Percentiles rank a stretch among this genome's conserved stretches.
Evolutionary conservation across 495 filamentous ascomycete genomes (phyloP).

Genomic region (Friedmanniomyces simplex): DNA sequence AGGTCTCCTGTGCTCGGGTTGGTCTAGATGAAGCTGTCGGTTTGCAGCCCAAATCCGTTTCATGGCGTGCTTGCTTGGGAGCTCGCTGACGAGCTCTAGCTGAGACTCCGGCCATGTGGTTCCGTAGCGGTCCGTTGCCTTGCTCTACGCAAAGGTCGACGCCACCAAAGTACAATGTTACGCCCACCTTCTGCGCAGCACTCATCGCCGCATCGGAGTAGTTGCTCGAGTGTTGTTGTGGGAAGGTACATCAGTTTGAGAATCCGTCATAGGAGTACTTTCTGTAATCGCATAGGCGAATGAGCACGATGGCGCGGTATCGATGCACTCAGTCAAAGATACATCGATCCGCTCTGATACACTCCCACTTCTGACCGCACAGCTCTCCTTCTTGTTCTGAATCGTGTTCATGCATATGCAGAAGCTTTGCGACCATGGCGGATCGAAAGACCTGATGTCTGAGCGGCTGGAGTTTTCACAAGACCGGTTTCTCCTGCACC

Average conservation of each 20-base stretch:
- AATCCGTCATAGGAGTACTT: too few relatives aligned
- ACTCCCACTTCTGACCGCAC: neutral
- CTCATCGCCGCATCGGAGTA: constrained; percentile 35
- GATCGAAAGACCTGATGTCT: neutral
- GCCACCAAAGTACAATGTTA: constrained; percentile 47
- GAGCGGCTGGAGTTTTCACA: neutral
- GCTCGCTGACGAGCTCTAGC: constrained; percentile 43
- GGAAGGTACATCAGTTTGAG: too few relatives aligned
- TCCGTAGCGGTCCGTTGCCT: constrained; percentile 44
- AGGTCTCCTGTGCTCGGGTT: too few relatives aligned
- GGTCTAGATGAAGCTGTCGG: too few relatives aligned
- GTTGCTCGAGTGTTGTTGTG: too few relatives aligned
- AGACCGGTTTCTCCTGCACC: neutral
- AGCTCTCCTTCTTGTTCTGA: neutral
- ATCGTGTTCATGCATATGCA: neutral
- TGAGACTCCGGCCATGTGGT: constrained; percentile 51
- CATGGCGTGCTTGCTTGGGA: too few relatives aligned
- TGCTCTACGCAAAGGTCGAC: constrained; percentile 49
- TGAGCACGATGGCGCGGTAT: too few relatives aligned
- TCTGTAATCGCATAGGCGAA: too few relatives aligned
- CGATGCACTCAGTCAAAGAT: neutral
- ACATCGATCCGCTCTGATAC: neutral
- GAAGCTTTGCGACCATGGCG: neutral
- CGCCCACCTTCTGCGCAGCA: constrained; percentile 43
- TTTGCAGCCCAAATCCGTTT: too few relatives aligned